Evolutionary conservation across 2,329 filamentous ascomycete species (phyloP), one percentile per base, ranked within the genome.

Genomic region (Claviceps monticola): DNA sequence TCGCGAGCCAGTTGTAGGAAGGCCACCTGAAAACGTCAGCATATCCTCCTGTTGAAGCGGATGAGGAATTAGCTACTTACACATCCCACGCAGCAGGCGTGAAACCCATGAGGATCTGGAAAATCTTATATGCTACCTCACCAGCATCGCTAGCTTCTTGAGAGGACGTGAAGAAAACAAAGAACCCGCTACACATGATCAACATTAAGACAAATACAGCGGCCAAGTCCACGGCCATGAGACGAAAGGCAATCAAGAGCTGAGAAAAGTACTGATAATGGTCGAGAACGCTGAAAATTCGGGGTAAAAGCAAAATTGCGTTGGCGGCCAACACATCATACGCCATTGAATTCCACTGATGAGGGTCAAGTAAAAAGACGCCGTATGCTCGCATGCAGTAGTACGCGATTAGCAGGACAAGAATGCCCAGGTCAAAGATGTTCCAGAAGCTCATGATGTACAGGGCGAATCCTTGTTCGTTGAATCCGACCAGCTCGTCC

Each of bases 361-460:
- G 77, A 47, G 83, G 78, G 57, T 90, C 86, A 1, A 88, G 81
- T 58, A 95, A 74, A 54, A 95, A 82, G 49, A 95, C 84, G 19
- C 89, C 88, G 61, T 94, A 95, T 14, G 93, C 76, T 52, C 91
- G 82, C 71, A 96, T 82, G 60, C 86, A 86, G 65, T 95, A 95
- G 71, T 96, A 96, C 51, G 87, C 78, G 60, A 94, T 82, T 59
- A 96, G 80, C 55, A 96, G 73, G 23, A 95, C 70, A 50, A 96
- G 71, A 50, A 96, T 96, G 8, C 90, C 90, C 39, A 96, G 73
- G 63, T 96, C 91, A 66, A 96, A 95, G 39, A 90, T 81, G 66
- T 96, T 96, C 91, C 91, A 96, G 66, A 96, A 93, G 65, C 88
- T 95, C 82, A 96, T 91, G 61, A 96, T 88, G 68, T 96, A 97